These are phyloP conservation scores for Podospora pseudocomata DNA, from an alignment of 495 filamentous ascomycete genomes.

Conservation along the genomic window DNA sequence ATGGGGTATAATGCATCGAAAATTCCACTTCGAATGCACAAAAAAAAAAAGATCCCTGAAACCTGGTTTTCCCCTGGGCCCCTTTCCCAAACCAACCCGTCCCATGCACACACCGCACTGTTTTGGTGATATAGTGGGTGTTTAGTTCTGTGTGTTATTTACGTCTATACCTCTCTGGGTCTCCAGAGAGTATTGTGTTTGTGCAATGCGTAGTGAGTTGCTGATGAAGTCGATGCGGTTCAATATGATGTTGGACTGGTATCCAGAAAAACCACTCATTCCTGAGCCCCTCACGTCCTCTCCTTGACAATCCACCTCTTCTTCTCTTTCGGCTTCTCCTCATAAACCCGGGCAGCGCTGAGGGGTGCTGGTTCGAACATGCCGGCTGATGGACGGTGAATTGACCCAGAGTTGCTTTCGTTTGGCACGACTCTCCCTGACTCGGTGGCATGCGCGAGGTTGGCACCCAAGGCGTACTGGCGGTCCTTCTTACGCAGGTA, in stretches of 20 bases:
- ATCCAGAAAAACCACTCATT: not conserved
- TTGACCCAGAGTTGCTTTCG: conserved; percentile 24
- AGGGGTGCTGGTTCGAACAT: conserved; percentile 36
- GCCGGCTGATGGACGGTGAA: conserved; percentile 30
- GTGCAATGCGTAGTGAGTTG: not conserved
- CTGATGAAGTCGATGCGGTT: not conserved
- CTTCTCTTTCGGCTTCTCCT: conserved; percentile 33
- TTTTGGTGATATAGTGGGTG: not conserved
- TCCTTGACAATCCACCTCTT: conserved; percentile 41
- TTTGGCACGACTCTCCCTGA: conserved; percentile 32
- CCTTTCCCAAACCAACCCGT: not conserved
- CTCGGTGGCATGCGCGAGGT: conserved; percentile 29
- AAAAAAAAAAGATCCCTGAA: not conserved
- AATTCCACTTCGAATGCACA: not conserved
- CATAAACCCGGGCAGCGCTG: conserved; percentile 27
- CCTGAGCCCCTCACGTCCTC: conserved; percentile 32
- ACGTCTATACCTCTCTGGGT: not conserved
- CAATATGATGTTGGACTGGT: not conserved
- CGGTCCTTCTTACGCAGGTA: conserved; percentile 52
- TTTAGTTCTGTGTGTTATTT: not conserved
- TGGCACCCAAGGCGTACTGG: conserved; percentile 45
- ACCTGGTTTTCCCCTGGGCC: not conserved
- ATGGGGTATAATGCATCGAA: not conserved
- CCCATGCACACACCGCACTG: not conserved
- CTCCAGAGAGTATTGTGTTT: not conserved